These are phyloP conservation scores for Daldinia bambusicola DNA, from an alignment of 495 filamentous ascomycete genomes.

Conservation along the genomic window DNA sequence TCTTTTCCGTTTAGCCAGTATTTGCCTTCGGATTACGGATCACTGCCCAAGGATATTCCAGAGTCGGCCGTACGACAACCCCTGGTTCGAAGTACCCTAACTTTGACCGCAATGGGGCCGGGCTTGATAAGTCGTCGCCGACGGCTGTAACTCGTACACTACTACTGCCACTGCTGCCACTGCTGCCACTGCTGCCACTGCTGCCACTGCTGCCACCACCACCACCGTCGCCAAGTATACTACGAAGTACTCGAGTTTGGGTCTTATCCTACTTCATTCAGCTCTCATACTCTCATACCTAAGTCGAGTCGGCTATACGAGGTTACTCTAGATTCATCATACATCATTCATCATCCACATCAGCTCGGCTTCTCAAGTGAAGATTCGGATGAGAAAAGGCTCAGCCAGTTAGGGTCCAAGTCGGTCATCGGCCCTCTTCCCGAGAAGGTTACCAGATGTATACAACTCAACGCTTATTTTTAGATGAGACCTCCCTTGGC, in stretches of 20 bases:
- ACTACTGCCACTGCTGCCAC: background rate
- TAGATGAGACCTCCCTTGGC: constrained; percentile 26
- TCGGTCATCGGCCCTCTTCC: constrained; percentile 22
- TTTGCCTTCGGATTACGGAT: constrained; percentile 43
- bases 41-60: constrained; percentile 33
- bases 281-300: background rate
- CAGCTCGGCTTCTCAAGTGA: constrained; percentile 16
- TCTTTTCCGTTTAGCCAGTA: constrained; percentile 45
- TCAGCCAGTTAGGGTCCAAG: constrained; percentile 15
- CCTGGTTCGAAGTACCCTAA: constrained; percentile 34
- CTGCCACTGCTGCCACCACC: too few relatives aligned
- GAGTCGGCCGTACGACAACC: constrained; percentile 34
- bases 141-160: constrained; percentile 24
- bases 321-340: constrained; percentile 29
- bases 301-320: constrained; percentile 11
- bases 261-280: background rate
- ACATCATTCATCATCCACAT: background rate
- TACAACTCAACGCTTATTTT: constrained; percentile 22
- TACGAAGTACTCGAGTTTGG: background rate
- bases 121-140: constrained; percentile 27
- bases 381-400: constrained; percentile 7
- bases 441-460: constrained; percentile 31
- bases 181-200: background rate
- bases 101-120: constrained; percentile 41
- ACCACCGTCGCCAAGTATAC: background rate